phyloP scores from a whole-genome alignment of 495 filamentous ascomycete species.

The Penicillium atrosanguineum region DNA sequence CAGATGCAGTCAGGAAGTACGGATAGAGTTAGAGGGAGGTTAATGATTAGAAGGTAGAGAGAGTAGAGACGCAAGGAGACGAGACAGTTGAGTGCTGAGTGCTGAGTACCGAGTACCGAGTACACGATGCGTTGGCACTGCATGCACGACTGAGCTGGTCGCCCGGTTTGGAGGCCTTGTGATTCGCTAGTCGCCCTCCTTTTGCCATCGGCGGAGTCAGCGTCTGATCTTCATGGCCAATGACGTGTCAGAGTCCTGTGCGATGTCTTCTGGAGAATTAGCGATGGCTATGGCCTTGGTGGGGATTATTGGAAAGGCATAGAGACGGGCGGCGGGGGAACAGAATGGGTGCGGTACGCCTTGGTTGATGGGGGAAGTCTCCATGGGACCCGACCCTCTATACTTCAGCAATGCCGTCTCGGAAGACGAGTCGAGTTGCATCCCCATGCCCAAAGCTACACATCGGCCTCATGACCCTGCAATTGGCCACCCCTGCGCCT shows the following conservation, averaged over 20 bases:
- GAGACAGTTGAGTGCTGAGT: too few species aligned
- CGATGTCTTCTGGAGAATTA: neutral
- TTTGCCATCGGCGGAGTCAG: constrained; percentile 19
- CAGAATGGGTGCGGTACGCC: too few species aligned
- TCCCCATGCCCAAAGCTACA: neutral
- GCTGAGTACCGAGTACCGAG: constrained; percentile 19
- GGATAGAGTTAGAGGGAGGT: neutral
- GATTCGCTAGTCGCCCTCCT: constrained; percentile 35
- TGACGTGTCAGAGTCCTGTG: neutral
- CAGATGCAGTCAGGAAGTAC: constrained; percentile 16
- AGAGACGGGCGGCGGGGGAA: too few species aligned
- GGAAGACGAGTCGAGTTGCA: neutral
- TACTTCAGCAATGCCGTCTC: too few species aligned
- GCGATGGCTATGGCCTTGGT: too few species aligned
- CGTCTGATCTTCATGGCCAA: constrained; percentile 9
- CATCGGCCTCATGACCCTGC: neutral
- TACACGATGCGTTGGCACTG: constrained; percentile 27
- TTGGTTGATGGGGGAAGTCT: too few species aligned
- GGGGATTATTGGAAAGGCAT: too few species aligned
- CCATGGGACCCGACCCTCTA: too few species aligned
- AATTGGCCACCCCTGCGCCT: neutral
- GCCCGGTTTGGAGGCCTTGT: constrained; percentile 1
- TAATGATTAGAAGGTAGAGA: too few species aligned
- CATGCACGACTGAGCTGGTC: constrained; percentile 39
- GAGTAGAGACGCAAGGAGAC: constrained; percentile 7